Conservation (phyloP, 805 yeast species). For the Cyberlindnera nakhonratchasimensis region DNA sequence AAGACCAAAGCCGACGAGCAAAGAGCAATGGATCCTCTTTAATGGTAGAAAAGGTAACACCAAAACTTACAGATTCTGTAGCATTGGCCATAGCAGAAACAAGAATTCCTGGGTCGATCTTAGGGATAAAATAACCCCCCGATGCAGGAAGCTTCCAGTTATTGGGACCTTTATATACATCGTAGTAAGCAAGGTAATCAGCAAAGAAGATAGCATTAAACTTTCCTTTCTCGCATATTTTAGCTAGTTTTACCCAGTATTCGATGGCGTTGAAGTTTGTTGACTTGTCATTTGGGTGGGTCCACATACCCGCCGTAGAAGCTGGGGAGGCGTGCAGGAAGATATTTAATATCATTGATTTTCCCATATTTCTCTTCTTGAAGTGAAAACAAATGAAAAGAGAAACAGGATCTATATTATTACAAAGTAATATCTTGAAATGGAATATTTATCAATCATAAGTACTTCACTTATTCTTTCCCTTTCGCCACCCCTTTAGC, state of each 20-base stretch:
- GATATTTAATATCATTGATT: constrained; percentile 35
- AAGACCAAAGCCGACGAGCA: constrained; percentile 30
- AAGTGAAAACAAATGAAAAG: no score
- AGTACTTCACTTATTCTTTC: no score
- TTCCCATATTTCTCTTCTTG: no score
- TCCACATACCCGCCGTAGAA: constrained; percentile 35
- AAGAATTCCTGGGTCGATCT: constrained; percentile 34
- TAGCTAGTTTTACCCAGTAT: constrained; percentile 38
- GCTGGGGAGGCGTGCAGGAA: constrained; percentile 33
- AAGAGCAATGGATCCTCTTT: constrained; percentile 42
- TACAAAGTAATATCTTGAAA: no score
- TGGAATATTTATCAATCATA: no score
- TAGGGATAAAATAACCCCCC: constrained; percentile 30
- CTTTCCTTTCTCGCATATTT: constrained; percentile 36
- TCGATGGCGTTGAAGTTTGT: constrained; percentile 22
- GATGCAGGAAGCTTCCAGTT: constrained; percentile 33
- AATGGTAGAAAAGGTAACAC: constrained; percentile 41
- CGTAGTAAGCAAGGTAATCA: constrained; percentile 39
- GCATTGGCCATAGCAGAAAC: constrained; percentile 38
- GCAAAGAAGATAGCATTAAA: constrained; percentile 38
- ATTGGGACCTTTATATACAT: constrained; percentile 38
- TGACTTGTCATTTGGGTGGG: constrained; percentile 15
- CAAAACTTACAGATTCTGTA: constrained; percentile 38
- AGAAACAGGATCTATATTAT: no score
- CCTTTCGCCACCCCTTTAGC: no score